A percentile compares a stretch with the other conserved stretches of the same genome.
Evolutionary conservation across 495 filamentous ascomycete genomes (phyloP).

Genomic region (Hyphodiscus hymeniophilus): DNA sequence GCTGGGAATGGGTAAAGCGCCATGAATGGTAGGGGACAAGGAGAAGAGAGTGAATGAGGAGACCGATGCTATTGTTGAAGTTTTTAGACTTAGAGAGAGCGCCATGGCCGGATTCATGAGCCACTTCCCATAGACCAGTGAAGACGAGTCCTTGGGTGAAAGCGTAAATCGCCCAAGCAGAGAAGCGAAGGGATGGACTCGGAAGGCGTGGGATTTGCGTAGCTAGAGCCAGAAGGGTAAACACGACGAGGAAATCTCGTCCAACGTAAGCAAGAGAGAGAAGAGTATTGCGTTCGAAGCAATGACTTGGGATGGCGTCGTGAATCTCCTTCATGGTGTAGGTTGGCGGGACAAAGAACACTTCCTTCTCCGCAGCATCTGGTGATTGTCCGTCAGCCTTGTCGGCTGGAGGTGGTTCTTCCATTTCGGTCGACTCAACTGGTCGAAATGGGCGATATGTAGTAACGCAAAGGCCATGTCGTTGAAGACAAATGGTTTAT

Average conservation of each 20-base stretch:
- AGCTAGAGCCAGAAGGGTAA: constrained; percentile 40
- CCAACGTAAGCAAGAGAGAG: constrained; percentile 49
- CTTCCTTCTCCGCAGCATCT: no score
- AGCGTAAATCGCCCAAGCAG: constrained; percentile 48
- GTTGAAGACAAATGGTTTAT: no score
- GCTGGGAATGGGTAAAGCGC: constrained; percentile 64
- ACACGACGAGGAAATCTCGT: constrained; percentile 45
- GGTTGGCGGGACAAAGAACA: constrained; percentile 39
- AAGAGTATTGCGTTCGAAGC: constrained; percentile 50
- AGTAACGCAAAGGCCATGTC: no score
- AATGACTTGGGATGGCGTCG: constrained; percentile 58
- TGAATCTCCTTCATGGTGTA: constrained; percentile 57
- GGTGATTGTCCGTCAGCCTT: no score
- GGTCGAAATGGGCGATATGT: no score
- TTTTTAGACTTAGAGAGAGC: constrained; percentile 50
- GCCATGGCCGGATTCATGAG: constrained; percentile 65
- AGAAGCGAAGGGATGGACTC: constrained; percentile 31
- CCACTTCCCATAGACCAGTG: constrained; percentile 62
- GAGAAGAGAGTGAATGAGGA: constrained; percentile 53
- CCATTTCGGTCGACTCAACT: no score
- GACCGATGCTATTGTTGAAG: constrained; percentile 58
- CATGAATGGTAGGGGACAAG: constrained; percentile 67
- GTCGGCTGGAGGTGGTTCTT: no score
- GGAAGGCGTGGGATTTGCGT: constrained; percentile 39
- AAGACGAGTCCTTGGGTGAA: constrained; percentile 55